These are phyloP conservation scores for Stagonosporopsis chrysanthemi DNA, from an alignment of 2,329 filamentous ascomycete species.

Conservation along the genomic window DNA sequence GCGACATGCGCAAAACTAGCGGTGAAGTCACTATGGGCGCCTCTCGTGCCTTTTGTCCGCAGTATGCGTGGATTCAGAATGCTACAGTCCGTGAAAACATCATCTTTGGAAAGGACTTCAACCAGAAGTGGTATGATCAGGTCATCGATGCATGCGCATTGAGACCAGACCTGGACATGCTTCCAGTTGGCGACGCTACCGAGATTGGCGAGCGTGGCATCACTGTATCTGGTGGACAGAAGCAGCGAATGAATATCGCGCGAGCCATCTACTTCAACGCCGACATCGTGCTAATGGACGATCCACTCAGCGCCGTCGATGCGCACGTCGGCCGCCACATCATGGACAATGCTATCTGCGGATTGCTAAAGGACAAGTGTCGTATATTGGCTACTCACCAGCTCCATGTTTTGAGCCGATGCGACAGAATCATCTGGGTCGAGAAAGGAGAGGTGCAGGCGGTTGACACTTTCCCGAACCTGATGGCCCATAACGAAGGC, in stretches of 20 bases:
- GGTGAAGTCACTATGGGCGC: slow-evolving; percentile 80
- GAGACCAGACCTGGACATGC: slow-evolving; percentile 84
- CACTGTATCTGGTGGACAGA: slow-evolving; percentile 93
- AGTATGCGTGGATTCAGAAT: slow-evolving; percentile 98
- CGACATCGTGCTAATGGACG: slow-evolving; percentile 69
- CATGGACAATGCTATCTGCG: slow-evolving; percentile 93
- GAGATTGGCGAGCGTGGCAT: slow-evolving; percentile 97
- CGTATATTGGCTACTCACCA: slow-evolving; percentile 94
- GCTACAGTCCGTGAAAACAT: slow-evolving; percentile 88
- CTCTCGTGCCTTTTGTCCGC: slow-evolving; percentile 87
- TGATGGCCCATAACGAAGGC: slow-evolving; percentile 78
- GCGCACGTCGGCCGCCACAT: slow-evolving; percentile 72
- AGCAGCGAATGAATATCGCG: slow-evolving; percentile 93
- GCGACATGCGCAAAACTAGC: slow-evolving; percentile 87
- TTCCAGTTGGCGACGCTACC: slow-evolving; percentile 86
- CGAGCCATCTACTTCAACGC: slow-evolving; percentile 73
- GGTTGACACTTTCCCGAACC: slow-evolving; percentile 85
- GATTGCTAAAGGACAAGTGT: slow-evolving; percentile 86
- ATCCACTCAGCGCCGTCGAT: slow-evolving; percentile 66
- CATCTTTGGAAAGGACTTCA: slow-evolving; percentile 78
- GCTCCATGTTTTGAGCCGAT: slow-evolving; percentile 87
- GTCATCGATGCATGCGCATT: slow-evolving; percentile 90
- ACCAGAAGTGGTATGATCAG: slow-evolving; percentile 79
- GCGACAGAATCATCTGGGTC: slow-evolving; percentile 93
- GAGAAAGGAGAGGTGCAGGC: slow-evolving; percentile 84